Percentiles rank a stretch among this genome's conserved stretches.
Conservation (phyloP, 768 basidiomycete species). For the Hebeloma cylindrosporum region DNA sequence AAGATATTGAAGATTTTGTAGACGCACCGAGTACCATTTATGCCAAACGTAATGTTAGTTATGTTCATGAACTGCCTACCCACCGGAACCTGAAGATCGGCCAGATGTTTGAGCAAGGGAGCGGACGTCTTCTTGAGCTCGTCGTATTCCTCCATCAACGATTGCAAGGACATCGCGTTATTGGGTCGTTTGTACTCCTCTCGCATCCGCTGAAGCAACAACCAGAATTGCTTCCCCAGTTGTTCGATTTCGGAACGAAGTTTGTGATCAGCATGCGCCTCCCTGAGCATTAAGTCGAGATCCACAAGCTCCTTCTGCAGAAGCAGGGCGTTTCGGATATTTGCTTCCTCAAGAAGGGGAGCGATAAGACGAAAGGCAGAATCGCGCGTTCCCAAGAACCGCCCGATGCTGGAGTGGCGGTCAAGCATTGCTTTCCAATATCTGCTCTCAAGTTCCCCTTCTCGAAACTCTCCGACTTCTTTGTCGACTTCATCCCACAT, state of each 20-base stretch:
- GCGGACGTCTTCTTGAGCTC: neutral
- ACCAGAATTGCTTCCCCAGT: neutral
- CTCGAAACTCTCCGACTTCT: slow-evolving; percentile 34
- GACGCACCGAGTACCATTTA: too few species aligned
- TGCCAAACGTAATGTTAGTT: too few species aligned
- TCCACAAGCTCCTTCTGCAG: slow-evolving; percentile 3
- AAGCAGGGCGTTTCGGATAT: slow-evolving; percentile 1
- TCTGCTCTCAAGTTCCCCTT: slow-evolving; percentile 39
- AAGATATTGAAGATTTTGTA: too few species aligned
- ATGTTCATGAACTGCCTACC: too few species aligned
- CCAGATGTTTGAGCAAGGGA: neutral
- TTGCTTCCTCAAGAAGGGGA: slow-evolving; percentile 1
- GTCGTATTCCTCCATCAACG: neutral
- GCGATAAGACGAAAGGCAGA: slow-evolving; percentile 39
- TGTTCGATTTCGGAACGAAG: slow-evolving; percentile 1
- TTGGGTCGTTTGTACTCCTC: neutral
- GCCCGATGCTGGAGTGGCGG: slow-evolving; percentile 36
- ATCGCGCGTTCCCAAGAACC: slow-evolving; percentile 33
- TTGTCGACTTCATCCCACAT: slow-evolving; percentile 17
- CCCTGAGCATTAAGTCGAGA: neutral
- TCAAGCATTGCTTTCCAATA: slow-evolving; percentile 47
- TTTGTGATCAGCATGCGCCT: slow-evolving; percentile 5
- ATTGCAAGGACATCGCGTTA: neutral
- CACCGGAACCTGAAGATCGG: too few species aligned
- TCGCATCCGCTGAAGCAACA: neutral